Evolutionary conservation across 495 filamentous ascomycete genomes (phyloP), one percentile per base, ranked within the genome.

Genomic region (Aspergillus bridgeri): DNA sequence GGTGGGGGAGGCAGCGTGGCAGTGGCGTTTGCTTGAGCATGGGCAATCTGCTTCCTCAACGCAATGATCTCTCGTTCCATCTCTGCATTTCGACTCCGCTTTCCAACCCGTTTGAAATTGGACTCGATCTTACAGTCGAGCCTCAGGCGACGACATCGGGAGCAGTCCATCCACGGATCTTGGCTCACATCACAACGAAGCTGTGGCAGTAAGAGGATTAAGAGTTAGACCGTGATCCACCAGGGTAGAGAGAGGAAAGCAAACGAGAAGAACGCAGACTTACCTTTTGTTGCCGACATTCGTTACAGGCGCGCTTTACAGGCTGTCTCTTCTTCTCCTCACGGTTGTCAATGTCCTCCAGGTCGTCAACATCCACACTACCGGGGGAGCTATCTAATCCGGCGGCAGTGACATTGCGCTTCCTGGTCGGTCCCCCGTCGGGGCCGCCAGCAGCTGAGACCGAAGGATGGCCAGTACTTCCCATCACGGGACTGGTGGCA

Each of bases 261-360:
- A 29, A 45, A n/a, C 19, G 46, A n/a, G 20, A 21, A 29, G 50
- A 33, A 52, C 51, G 29, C 50, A 55, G 29, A 53, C 78, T 60
- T 65, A 92, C 90, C 82, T 97, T 96, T 73, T 96, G 92, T 72
- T 97, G 92, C 42, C 91, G 84, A 71, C 92, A 97, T 69, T 97
- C 90, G 74, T 97, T 96, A 70, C 92, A 96, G 17, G 92, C 92
- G 57, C 91, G 83, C 73, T 95, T 96, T 47, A 91, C 87, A 13
- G 88, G 89, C 55, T 86, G 84, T 58, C 85, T 78, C 68, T 83
- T 83, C 73, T 81, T 82, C 63, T 88, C 82, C 58, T 81, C 81
- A 20, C 80, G 79, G 21, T 71, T 72, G 18, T 84, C 79, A 33
- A 63, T 76, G 51, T 86, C 85, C 44, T 84, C 85, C 52, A 83